Conservation (phyloP, 148 eudicot genomes). For the Arbutus unedo region DNA sequence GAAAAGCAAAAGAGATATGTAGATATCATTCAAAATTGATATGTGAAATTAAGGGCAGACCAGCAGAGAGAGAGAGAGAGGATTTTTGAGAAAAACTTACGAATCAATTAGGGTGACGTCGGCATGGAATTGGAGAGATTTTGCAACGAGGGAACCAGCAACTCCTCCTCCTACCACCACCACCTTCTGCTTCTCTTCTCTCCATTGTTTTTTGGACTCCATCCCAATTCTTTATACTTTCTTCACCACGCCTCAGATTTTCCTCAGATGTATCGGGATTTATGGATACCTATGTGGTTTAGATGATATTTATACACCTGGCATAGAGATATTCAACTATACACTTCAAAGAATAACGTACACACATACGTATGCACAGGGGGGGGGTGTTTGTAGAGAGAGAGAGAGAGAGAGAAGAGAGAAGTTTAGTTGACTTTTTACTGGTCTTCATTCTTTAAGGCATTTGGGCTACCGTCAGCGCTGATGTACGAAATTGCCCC, state of each 20-base stretch:
- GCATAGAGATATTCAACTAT: too few relatives aligned
- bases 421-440: too few relatives aligned
- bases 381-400: too few relatives aligned
- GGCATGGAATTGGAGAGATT: constrained; percentile 43
- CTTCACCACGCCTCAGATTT: background rate
- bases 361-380: too few relatives aligned
- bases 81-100: constrained; percentile 24
- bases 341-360: too few relatives aligned
- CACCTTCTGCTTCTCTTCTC: constrained; percentile 30
- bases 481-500: too few relatives aligned
- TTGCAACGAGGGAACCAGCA: constrained; percentile 57
- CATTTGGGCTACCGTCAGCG: too few relatives aligned
- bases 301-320: too few relatives aligned
- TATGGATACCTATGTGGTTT: background rate
- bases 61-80: background rate
- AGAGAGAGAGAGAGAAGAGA: too few relatives aligned
- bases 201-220: background rate
- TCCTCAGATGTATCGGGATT: background rate
- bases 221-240: background rate
- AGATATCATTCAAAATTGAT: background rate
- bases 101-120: constrained; percentile 54
- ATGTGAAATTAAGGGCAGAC: too few relatives aligned
- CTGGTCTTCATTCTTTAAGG: too few relatives aligned
- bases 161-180: constrained; percentile 66
- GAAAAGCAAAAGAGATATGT: background rate